Evolutionary conservation across 495 filamentous ascomycete species (phyloP).

Genomic region (Pyrenula aspistea): DNA sequence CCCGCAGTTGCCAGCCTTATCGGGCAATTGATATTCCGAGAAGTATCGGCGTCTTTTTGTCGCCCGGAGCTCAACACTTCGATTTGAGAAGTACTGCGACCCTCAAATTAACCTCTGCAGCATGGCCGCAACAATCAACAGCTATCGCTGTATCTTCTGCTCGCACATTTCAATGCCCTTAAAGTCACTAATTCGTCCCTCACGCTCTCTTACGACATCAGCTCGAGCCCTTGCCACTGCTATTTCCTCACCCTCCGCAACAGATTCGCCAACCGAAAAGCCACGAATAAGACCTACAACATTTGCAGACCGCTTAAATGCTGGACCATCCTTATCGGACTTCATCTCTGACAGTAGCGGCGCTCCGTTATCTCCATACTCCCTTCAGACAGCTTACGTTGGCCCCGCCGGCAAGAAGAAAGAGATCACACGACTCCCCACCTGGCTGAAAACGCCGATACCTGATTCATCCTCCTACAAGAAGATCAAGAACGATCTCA

Average conservation of each 20-base stretch:
- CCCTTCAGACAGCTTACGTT: constrained; percentile 64
- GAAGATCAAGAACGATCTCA: constrained; percentile 83
- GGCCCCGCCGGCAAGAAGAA: constrained; percentile 68
- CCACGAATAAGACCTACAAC: constrained; percentile 45
- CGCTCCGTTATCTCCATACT: constrained; percentile 43
- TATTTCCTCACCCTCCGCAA: constrained; percentile 16
- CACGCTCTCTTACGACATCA: not conserved
- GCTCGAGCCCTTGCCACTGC: constrained; percentile 29
- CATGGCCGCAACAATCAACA: not conserved
- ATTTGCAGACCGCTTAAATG: constrained; percentile 71
- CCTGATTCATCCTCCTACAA: constrained; percentile 78
- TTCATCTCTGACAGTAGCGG: constrained; percentile 46
- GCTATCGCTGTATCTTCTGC: not conserved
- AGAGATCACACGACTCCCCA: constrained; percentile 80
- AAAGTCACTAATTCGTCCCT: not conserved
- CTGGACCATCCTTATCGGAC: constrained; percentile 74
- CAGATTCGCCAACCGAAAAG: constrained; percentile 7
- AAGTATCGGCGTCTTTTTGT: not conserved
- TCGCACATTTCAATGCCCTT: not conserved
- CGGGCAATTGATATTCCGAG: not conserved
- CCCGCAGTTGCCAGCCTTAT: not conserved
- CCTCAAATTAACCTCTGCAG: not conserved
- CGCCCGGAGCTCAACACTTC: not conserved
- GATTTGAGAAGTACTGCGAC: not conserved
- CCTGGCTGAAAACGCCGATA: constrained; percentile 94